Evolutionary conservation across 768 basidiomycete species (phyloP).

Genomic region (Plicaturopsis crispa): DNA sequence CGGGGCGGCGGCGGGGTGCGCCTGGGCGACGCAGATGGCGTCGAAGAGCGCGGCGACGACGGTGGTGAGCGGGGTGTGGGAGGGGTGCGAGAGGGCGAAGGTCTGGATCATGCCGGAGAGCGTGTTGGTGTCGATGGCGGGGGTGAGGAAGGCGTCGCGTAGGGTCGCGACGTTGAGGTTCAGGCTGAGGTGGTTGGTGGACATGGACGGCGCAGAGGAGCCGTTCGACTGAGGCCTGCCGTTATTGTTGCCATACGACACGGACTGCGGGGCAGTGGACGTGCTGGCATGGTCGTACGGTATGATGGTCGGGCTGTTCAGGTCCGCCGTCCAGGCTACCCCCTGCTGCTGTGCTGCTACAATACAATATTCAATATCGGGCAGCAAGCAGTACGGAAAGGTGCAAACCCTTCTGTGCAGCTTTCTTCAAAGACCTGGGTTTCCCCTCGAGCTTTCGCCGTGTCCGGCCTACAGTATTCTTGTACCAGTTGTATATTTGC

Average conservation of each 20-base stretch:
- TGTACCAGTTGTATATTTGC: constrained; percentile 74
- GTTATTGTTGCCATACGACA: background rate
- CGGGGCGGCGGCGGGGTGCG: constrained; percentile 12
- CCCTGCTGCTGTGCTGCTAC: constrained; percentile 14
- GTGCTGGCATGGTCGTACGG: constrained; percentile 31
- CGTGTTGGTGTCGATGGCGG: constrained; percentile 35
- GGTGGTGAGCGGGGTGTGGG: constrained; percentile 39
- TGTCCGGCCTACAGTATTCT: constrained; percentile 59
- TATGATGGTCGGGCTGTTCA: constrained; percentile 26
- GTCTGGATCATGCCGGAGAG: constrained; percentile 48
- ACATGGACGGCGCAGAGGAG: constrained; percentile 12
- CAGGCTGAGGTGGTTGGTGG: constrained; percentile 10
- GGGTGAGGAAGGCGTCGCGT: constrained; percentile 37
- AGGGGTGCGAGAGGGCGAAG: constrained; percentile 40
- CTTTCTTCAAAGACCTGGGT: constrained; percentile 43
- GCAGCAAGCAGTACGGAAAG: constrained; percentile 5
- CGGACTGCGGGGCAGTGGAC: constrained; percentile 19
- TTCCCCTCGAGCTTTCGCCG: constrained; percentile 51
- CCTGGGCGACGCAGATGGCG: constrained; percentile 22
- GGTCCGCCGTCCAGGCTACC: constrained; percentile 31
- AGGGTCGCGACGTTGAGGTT: constrained; percentile 23
- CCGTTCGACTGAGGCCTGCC: background rate
- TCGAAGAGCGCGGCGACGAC: constrained; percentile 50
- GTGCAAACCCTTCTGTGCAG: constrained; percentile 39
- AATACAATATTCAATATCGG: constrained; percentile 6